A percentile compares a stretch with the other conserved stretches of the same genome.
Conservation (phyloP, 2,329 filamentous ascomycete species). For the Tolypocladium capitatum region DNA sequence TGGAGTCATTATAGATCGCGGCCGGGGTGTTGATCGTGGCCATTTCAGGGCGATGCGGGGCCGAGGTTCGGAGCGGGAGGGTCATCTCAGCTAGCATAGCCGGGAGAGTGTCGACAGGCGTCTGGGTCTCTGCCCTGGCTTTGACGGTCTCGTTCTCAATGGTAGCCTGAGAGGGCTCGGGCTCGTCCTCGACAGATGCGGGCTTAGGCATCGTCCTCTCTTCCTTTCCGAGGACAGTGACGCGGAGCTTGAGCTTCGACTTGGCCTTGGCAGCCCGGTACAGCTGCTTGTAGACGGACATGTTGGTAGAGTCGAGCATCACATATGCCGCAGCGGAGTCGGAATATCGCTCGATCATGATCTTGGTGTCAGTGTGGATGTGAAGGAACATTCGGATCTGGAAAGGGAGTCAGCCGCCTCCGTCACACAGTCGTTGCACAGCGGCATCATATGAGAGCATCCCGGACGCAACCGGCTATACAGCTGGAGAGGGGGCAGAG, state of each 20-base stretch:
- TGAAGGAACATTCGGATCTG: slow-evolving; percentile 24
- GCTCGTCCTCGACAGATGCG: slow-evolving; percentile 38
- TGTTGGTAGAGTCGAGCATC: slow-evolving; percentile 62
- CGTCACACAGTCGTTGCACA: neutral
- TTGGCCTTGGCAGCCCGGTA: slow-evolving; percentile 96
- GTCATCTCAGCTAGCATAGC: neutral
- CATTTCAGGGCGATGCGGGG: neutral
- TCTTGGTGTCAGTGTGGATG: slow-evolving; percentile 23
- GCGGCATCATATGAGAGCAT: neutral
- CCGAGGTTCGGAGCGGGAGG: neutral
- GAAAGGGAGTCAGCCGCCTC: neutral
- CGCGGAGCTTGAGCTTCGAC: slow-evolving; percentile 84
- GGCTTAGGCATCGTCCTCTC: slow-evolving; percentile 22
- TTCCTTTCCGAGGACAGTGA: slow-evolving; percentile 33
- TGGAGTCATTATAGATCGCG: slow-evolving; percentile 9
- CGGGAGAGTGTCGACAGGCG: neutral
- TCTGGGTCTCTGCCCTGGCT: neutral
- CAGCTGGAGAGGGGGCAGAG: neutral
- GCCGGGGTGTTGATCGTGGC: neutral
- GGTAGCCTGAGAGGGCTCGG: slow-evolving; percentile 15
- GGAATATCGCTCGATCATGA: slow-evolving; percentile 79
- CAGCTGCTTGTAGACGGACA: slow-evolving; percentile 87
- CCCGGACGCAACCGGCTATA: neutral
- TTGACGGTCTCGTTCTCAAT: neutral
- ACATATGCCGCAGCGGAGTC: slow-evolving; percentile 80